Evolutionary conservation across 768 basidiomycete species (phyloP).

Genomic region (Lentinula lateritia): DNA sequence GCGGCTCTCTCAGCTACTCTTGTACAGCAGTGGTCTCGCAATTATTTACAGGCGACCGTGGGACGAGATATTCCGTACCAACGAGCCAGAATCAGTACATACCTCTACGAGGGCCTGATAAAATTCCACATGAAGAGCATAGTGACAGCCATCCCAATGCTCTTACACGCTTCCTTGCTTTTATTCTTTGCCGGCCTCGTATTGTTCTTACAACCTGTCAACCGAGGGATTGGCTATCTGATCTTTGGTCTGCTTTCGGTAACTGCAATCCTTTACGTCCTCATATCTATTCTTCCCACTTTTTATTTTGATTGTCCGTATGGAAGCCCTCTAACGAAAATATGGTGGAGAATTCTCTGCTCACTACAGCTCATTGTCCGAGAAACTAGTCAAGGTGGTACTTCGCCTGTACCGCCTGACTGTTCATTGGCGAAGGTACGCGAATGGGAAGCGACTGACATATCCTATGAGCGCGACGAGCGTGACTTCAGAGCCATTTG

Average conservation of each 20-base stretch:
- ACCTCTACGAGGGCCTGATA: constrained; percentile 31
- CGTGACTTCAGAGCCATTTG: constrained; percentile 34
- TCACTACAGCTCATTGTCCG: constrained; percentile 19
- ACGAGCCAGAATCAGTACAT: constrained; percentile 36
- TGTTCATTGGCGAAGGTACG: constrained; percentile 23
- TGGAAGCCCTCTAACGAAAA: constrained; percentile 8
- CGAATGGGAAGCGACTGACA: constrained; percentile 28
- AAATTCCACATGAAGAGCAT: constrained; percentile 31
- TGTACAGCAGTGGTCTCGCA: constrained; percentile 44
- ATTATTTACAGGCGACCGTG: constrained; percentile 30
- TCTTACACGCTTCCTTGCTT: constrained; percentile 43
- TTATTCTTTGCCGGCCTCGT: constrained; percentile 47
- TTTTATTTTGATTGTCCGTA: constrained; percentile 9
- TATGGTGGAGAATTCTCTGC: constrained; percentile 16
- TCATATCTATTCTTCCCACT: constrained; percentile 9
- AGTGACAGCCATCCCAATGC: constrained; percentile 35
- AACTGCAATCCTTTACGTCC: constrained; percentile 3
- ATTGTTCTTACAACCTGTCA: constrained; percentile 35
- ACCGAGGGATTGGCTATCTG: constrained; percentile 17
- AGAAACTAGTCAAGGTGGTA: constrained; percentile 16
- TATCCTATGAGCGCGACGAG: constrained; percentile 27
- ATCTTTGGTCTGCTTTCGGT: constrained; percentile 3
- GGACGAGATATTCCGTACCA: constrained; percentile 28
- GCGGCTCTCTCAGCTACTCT: constrained; percentile 40
- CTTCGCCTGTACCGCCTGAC: constrained; percentile 5